Base-by-base conservation (phyloP, 139 green algal species). In the Diplosphaera chodatii region DNA sequence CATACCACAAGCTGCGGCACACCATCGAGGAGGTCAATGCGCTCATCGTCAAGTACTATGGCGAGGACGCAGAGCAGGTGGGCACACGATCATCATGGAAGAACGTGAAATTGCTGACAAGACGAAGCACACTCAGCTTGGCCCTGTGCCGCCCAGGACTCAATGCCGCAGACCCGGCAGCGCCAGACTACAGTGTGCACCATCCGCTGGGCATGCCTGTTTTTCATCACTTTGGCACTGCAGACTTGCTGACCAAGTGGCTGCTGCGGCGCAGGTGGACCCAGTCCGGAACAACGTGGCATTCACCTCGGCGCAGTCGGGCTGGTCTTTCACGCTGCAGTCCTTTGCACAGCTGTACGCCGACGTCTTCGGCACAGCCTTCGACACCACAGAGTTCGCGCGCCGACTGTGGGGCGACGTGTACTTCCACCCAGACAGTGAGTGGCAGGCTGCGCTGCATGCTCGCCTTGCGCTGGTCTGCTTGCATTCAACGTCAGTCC, bases 1-100 rank as follows among this genome's bases (percentile, higher is more conserved):
- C 95, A 1, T 99, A 99, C 79, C 86, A 96, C 88, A 99, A 99
- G 85, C 79, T 99, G 69, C 81, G 86, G 33, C 92, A 98, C 88
- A 96, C 88, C 29, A 92, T 99, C 13, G 88, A 99, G 76, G 95
- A 99, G 76, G 87, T 98, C 63, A 98, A 96, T 77, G 65, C 79
- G 16, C 72, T 91, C 23, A 83, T 92, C 40, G 37, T 59, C 48
- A 59, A 59, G 48, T 59, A 59, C 48, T 10, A 59, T 18, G 68
- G 71, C n/a, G 71, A 68, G 55, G 33, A 64, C 25, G 33, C 32
- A 23, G 62, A 37, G 25, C 29, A 63, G 40, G 33, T 48, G n/a
- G n/a, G n/a, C n/a, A n/a, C n/a, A n/a, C n/a, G n/a, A n/a, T n/a
- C n/a, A n/a, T n/a, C n/a, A n/a, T n/a, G n/a, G n/a, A n/a, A n/a